phyloP scores from a whole-genome alignment of 768 basidiomycete genomes.

The Lactarius quietus region DNA sequence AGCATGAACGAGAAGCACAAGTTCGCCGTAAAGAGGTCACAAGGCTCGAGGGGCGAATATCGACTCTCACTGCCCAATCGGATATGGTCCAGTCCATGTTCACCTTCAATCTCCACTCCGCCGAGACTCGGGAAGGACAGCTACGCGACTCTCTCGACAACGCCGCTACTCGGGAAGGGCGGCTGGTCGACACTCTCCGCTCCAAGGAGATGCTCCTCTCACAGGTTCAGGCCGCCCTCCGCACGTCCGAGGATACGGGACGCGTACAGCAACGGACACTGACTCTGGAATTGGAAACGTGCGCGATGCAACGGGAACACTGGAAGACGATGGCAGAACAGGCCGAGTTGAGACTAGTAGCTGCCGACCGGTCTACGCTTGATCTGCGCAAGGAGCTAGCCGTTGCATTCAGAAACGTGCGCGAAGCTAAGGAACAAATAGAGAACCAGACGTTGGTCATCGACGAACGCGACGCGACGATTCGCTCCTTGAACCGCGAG shows the following conservation, averaged over 20 bases:
- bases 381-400: slow-evolving; percentile 12
- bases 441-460: neutral
- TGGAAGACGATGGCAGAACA: slow-evolving; percentile 7
- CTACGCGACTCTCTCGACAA: neutral
- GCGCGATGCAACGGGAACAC: neutral
- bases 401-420: neutral
- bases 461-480: slow-evolving; percentile 4
- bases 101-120: neutral
- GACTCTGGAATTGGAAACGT: neutral
- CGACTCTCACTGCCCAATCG: neutral
- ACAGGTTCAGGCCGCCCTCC: neutral
- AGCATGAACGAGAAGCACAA: neutral
- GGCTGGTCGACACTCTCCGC: slow-evolving; percentile 1
- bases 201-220: neutral
- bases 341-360: neutral
- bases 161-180: neutral
- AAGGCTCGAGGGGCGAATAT: slow-evolving; percentile 4
- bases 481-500: slow-evolving; percentile 1
- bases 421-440: slow-evolving; percentile 7
- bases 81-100: slow-evolving; percentile 3
- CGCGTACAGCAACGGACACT: neutral
- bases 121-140: neutral
- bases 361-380: slow-evolving; percentile 1
- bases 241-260: neutral
- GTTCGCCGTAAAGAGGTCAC: slow-evolving; percentile 3